phyloP scores from a whole-genome alignment of 2,329 filamentous ascomycete genomes.

The Fusarium tjaetaba region DNA sequence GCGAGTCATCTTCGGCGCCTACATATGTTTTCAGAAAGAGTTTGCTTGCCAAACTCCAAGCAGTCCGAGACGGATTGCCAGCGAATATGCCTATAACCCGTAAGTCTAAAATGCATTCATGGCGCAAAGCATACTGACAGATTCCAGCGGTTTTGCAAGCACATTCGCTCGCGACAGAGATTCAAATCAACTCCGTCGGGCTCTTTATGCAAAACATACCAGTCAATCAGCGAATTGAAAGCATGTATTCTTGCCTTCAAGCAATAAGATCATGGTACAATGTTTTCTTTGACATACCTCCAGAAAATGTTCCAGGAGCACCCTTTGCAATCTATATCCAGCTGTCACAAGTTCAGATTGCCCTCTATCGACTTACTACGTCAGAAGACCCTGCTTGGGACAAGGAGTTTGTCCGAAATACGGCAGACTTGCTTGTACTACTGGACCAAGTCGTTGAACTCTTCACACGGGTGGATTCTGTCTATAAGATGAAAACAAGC shows the following conservation, averaged over 20 bases:
- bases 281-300: conserved; percentile 47
- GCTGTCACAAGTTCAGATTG: conserved; percentile 50
- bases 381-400: conserved; percentile 56
- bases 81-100: conserved; percentile 40
- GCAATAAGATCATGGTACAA: conserved; percentile 51
- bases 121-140: conserved; percentile 1
- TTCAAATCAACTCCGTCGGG: conserved; percentile 47
- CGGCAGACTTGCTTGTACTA: conserved; percentile 49
- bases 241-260: conserved; percentile 51
- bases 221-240: conserved; percentile 46
- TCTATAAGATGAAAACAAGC: conserved; percentile 45
- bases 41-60: conserved; percentile 43
- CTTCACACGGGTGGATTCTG: conserved; percentile 42
- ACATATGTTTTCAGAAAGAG: conserved; percentile 48
- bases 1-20: conserved; percentile 41
- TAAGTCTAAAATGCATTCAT: conserved; percentile 30
- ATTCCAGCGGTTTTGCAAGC: conserved; percentile 44
- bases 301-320: conserved; percentile 44
- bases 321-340: conserved; percentile 50
- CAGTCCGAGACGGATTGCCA: conserved; percentile 40
- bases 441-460: conserved; percentile 49
- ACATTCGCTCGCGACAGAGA: conserved; percentile 46
- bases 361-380: conserved; percentile 52
- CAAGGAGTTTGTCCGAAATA: conserved; percentile 48
- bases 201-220: conserved; percentile 48